Evolutionary conservation across 2,329 filamentous ascomycete genomes (phyloP).

Genomic region (Nothomitra cinnamomea): DNA sequence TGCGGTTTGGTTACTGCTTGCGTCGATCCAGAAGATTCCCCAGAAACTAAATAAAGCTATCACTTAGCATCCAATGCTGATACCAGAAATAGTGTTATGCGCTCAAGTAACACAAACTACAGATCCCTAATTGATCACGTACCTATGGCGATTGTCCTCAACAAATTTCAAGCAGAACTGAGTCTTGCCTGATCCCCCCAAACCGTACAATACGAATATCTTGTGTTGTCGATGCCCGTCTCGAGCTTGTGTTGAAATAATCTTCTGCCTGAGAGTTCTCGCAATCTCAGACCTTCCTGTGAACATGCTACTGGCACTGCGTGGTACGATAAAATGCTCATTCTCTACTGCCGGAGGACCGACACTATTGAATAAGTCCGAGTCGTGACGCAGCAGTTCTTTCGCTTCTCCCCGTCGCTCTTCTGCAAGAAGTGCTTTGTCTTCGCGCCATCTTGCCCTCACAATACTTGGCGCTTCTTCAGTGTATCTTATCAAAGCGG

Average conservation of each 20-base stretch:
- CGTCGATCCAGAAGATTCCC: not conserved
- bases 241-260: not conserved
- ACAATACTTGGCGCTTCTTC: too few species aligned
- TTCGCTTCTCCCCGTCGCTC: too few species aligned
- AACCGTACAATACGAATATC: not conserved
- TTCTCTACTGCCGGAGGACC: not conserved
- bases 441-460: too few species aligned
- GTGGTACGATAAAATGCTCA: not conserved
- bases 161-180: not conserved
- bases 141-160: not conserved
- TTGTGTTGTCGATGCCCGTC: not conserved
- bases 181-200: too few species aligned
- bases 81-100: not conserved
- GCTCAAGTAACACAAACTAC: not conserved
- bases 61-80: not conserved
- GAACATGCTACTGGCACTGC: not conserved
- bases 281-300: not conserved
- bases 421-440: too few species aligned
- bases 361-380: not conserved
- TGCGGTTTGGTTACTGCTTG: not conserved
- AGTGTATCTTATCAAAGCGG: too few species aligned
- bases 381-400: too few species aligned
- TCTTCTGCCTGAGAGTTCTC: not conserved
- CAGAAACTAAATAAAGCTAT: too few species aligned
- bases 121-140: not conserved